Base-by-base conservation (phyloP, 2,329 filamentous ascomycete genomes). In the Alternaria novae-zelandiae region DNA sequence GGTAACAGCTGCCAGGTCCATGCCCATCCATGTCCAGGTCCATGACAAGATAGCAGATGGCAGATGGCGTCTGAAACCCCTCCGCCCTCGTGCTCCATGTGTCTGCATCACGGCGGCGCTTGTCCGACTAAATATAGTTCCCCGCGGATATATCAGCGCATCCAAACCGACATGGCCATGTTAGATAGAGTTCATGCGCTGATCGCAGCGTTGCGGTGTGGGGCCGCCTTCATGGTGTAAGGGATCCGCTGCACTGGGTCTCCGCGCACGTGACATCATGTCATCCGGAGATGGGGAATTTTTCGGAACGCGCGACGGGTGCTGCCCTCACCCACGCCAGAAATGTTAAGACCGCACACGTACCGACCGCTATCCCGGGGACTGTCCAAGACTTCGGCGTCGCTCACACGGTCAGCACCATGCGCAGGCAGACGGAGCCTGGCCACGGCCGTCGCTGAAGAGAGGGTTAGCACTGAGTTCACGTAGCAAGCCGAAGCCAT, bases 321-420 rank as follows among this genome's bases (percentile, higher is more conserved):
- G 45, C 56, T 53, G 13, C 36, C 25, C 49, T 17, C 63, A 61
- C 46, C 30, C 59, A 56, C 58, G 17, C 49, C 61, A 61, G 67
- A 50, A 54, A 80, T 80, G 78, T 70, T 79, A 63, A 70, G 69
- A 65, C 75, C 77, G 32, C 70, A 62, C 55, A 66, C 72, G 26
- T 60, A 74, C 41, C 75, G 73, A 36, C 70, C 77, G 25, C 57
- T 79, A 45, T 69, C 77, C 55, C 74, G 72, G 43, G 68, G 65
- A 32, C 65, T 79, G 5, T 66, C 68, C 26, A 71, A 64, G 21
- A 61, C 72, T 45, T 66, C 70, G 20, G 54, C 70, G 17, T 63
- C 70, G 7, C 60, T 72, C 50, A 64, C 66, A 65, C 63, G 23
- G 47, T 43, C 71, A 23, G 41, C 66, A 54, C 12, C 67, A 71